phyloP scores from a whole-genome alignment of 306 rosid species.

The Casuarina equisetifolia region DNA sequence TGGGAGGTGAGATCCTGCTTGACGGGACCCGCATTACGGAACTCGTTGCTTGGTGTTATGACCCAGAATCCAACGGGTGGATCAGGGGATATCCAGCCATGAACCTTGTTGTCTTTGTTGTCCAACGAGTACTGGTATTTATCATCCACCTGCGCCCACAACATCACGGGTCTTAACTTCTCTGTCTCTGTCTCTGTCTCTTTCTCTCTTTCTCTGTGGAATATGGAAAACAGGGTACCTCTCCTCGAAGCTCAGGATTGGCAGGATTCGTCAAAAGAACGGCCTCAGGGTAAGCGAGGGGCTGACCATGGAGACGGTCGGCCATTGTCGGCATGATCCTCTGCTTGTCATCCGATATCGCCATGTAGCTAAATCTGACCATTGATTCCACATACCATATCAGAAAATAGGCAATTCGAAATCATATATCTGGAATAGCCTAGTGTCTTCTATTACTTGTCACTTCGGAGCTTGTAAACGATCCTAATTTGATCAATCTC shows the following conservation, averaged over 20 bases:
- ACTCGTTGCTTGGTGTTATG: conserved; percentile 81
- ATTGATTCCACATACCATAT: neutral
- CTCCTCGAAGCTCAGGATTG: conserved; percentile 46
- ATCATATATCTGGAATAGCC: no score
- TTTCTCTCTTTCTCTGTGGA: no score
- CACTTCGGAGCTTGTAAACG: conserved; percentile 49
- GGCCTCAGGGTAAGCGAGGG: conserved; percentile 68
- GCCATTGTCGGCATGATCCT: conserved; percentile 56
- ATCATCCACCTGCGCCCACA: conserved; percentile 72
- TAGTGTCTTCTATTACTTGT: conserved; percentile 33
- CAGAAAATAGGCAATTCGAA: no score
- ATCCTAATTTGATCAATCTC: conserved; percentile 49
- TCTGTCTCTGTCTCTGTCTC: no score
- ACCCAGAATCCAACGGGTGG: conserved; percentile 68
- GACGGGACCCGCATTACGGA: conserved; percentile 60
- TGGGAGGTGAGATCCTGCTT: conserved; percentile 95
- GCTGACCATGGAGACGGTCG: conserved; percentile 39
- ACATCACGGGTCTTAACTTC: neutral
- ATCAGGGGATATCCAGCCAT: conserved; percentile 63
- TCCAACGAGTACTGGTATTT: conserved; percentile 72
- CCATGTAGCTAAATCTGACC: conserved; percentile 70
- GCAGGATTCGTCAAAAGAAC: conserved; percentile 52
- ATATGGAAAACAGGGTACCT: conserved; percentile 33
- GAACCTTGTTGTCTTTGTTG: conserved; percentile 50
- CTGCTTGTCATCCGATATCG: conserved; percentile 54